Percentiles rank a stretch among this genome's conserved stretches.
phyloP scores from a whole-genome alignment of 2,329 filamentous ascomycete species.

The Alternaria longipes region DNA sequence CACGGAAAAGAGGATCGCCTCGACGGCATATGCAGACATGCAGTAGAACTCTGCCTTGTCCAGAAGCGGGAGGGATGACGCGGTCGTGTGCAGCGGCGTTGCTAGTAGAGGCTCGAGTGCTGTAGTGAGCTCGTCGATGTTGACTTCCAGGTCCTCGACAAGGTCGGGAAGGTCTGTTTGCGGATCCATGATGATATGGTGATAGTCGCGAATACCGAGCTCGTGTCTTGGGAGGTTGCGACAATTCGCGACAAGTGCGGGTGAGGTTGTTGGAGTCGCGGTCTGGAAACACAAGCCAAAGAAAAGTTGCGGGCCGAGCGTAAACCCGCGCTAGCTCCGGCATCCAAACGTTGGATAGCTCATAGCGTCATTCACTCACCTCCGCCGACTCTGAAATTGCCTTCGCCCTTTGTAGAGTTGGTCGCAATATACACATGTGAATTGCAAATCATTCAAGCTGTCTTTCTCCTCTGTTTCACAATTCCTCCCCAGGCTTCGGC shows the following conservation, averaged over 20 bases:
- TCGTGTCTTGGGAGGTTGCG: not conserved
- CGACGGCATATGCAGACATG: conserved; percentile 86
- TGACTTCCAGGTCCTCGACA: conserved; percentile 76
- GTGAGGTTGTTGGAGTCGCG: conserved; percentile 7
- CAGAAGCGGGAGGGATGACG: conserved; percentile 84
- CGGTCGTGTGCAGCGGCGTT: conserved; percentile 69
- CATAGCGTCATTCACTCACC: conserved; percentile 22
- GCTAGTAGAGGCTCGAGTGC: conserved; percentile 77
- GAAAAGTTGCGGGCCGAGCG: conserved; percentile 40
- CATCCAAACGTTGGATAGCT: conserved; percentile 8
- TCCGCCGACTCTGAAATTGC: not conserved
- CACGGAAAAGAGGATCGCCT: conserved; percentile 86
- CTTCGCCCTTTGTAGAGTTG: conserved; percentile 1
- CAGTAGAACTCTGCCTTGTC: conserved; percentile 95
- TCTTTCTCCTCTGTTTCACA: conserved; percentile 52
- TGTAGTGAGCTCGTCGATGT: conserved; percentile 81
- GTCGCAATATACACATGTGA: conserved; percentile 25
- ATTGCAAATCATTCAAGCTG: conserved; percentile 50
- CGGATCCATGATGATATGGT: conserved; percentile 58
- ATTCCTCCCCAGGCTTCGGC: conserved; percentile 56
- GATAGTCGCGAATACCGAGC: not conserved
- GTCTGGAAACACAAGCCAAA: conserved; percentile 11
- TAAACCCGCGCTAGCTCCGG: conserved; percentile 30
- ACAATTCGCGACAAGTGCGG: not conserved
- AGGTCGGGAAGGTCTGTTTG: conserved; percentile 68